Base-by-base conservation (phyloP, 805 yeast genomes). In the Candida dajiaensis region DNA sequence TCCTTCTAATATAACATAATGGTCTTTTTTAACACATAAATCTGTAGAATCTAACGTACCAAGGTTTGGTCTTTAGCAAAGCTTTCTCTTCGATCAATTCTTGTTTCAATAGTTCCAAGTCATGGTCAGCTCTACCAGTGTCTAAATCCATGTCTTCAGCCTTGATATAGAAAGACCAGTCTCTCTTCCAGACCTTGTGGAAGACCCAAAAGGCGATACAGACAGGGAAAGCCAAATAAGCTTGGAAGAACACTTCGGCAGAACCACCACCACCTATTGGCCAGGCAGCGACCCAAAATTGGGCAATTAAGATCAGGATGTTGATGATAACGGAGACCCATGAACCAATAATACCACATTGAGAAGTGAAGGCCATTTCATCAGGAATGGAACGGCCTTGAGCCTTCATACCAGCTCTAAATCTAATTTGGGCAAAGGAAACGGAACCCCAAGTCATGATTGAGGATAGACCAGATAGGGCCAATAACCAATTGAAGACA, bases 391-490 rank as follows among this genome's bases (percentile, higher is more conserved):
- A 59, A 69, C 92, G 77, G 44, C 89, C 89, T 66, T 84, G 88
- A 6, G 66, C 73, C 13, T 66, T 65, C 52, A 73, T 47, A 9
- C 83, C 85, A 46, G 71, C 54, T 58, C 87, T 80, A 68, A 83
- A 84, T 55, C 90, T 72, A 43, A 86, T 67, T 59, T 83, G 90
- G 40, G 83, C 77, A 38, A 76, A 66, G 59, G 84, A 80, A 52
- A 85, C 80, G 7, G 88, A 77, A 43, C 82, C 83, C 95, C 95
- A 86, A 31, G 87, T 81, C 66, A 84, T 79, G 49, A 85, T 71
- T n/a, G 89, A 80, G 1, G 89, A 80, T 52, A 86, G 69, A 50
- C 90, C 90, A 37, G 89, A 81, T 29, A 86, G 64, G n/a, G 90
- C 85, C 57, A 83, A 70, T 64, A 86, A 65, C 94, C 94, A 86